These are phyloP conservation scores for Lentinula raphanica DNA, from an alignment of 768 basidiomycete species.

Conservation along the genomic window DNA sequence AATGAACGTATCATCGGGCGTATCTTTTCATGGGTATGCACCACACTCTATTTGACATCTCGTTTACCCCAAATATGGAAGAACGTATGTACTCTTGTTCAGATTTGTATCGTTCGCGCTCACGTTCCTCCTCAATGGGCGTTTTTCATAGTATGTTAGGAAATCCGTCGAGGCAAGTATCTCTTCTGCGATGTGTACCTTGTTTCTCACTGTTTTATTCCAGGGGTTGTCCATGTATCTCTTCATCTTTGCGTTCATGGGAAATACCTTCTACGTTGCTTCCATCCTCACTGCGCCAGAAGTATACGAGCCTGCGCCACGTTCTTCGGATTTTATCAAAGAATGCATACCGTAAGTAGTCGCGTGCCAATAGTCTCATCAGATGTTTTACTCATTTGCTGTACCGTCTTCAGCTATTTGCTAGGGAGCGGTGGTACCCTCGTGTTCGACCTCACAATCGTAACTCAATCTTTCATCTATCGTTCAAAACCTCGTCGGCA, in stretches of 20 bases:
- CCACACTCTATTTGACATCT: conserved; percentile 87
- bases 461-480: conserved; percentile 81
- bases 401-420: conserved; percentile 55
- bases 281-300: conserved; percentile 82
- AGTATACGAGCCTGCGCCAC: conserved; percentile 49
- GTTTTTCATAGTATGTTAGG: conserved; percentile 57
- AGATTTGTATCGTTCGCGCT: neutral
- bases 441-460: conserved; percentile 88
- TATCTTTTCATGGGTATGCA: conserved; percentile 91
- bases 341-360: conserved; percentile 88
- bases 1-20: conserved; percentile 76
- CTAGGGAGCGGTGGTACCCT: conserved; percentile 92
- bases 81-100: conserved; percentile 57
- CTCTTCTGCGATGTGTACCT: neutral
- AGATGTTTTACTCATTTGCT: neutral
- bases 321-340: conserved; percentile 60
- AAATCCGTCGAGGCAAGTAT: conserved; percentile 77
- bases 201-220: conserved; percentile 4
- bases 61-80: conserved; percentile 99
- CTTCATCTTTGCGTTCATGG: conserved; percentile 90
- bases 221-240: conserved; percentile 91
- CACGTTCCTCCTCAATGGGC: neutral
- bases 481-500: conserved; percentile 42
- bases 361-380: neutral
- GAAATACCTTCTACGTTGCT: conserved; percentile 89